Conservation (phyloP, 768 basidiomycete species). For the Lactarius hatsudake region DNA sequence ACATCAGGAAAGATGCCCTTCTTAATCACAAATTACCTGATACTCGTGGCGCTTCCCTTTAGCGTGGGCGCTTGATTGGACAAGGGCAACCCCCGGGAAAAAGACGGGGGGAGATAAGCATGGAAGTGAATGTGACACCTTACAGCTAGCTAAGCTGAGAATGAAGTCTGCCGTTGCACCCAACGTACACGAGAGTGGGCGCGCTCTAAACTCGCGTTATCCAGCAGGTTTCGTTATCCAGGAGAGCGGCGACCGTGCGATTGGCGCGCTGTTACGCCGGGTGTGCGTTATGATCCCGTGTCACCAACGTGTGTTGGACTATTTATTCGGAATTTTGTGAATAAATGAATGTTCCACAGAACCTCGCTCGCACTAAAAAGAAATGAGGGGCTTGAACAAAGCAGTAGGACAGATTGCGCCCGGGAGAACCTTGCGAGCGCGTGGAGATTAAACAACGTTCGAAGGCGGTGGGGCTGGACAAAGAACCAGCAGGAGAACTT, state of each 20-base stretch:
- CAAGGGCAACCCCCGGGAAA: conserved; percentile 4
- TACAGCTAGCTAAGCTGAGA: conserved; percentile 5
- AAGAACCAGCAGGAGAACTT: conserved; percentile 15
- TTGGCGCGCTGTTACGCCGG: conserved; percentile 21
- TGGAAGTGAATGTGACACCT: neutral
- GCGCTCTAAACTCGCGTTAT: conserved; percentile 15
- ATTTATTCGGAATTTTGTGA: conserved; percentile 6
- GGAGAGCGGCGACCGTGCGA: conserved; percentile 9
- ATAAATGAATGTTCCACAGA: conserved; percentile 21
- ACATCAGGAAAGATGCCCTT: conserved; percentile 15
- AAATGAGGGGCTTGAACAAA: conserved; percentile 15
- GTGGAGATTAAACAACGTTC: conserved; percentile 20
- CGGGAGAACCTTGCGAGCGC: conserved; percentile 3
- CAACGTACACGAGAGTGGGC: neutral
- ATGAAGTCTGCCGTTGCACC: conserved; percentile 17
- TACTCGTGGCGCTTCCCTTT: conserved; percentile 15
- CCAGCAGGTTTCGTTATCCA: conserved; percentile 24
- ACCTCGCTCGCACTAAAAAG: neutral
- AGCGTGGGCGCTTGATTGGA: conserved; percentile 11
- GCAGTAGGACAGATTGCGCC: conserved; percentile 20
- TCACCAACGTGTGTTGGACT: conserved; percentile 23
- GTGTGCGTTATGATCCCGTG: conserved; percentile 22
- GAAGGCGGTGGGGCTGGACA: conserved; percentile 1
- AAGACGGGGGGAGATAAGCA: conserved; percentile 15
- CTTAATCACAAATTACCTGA: conserved; percentile 25